Evolutionary conservation across 2,329 filamentous ascomycete species (phyloP).

Genomic region (Diatrype stigma): DNA sequence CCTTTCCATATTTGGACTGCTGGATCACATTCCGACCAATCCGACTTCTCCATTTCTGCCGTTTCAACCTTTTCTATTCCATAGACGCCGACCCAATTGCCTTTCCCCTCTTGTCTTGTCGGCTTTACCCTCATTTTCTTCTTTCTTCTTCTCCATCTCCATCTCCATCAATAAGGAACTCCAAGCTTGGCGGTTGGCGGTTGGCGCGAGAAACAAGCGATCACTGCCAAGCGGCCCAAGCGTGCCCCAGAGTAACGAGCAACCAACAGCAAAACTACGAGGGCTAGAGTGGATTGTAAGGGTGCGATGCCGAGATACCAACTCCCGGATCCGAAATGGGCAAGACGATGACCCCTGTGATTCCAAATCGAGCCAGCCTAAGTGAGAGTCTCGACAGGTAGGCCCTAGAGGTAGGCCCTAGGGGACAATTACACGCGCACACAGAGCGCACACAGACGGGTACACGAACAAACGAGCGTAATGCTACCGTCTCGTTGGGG

Average conservation of each 20-base stretch:
- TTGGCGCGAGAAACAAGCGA: too few species aligned
- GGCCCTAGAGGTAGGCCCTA: not conserved
- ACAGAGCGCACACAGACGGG: not conserved
- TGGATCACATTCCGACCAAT: not conserved
- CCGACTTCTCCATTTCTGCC: not conserved
- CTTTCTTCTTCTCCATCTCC: too few species aligned
- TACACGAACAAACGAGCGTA: not conserved
- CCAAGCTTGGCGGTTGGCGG: too few species aligned
- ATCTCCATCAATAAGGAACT: too few species aligned
- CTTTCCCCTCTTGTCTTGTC: not conserved
- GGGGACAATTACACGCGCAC: not conserved
- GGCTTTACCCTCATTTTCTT: too few species aligned
- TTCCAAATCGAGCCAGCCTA: too few species aligned
- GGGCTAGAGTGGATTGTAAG: too few species aligned
- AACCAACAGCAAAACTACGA: too few species aligned
- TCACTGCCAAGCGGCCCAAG: too few species aligned
- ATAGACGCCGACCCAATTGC: not conserved
- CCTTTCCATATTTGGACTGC: not conserved
- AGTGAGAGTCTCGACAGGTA: too few species aligned
- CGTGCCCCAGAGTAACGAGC: too few species aligned
- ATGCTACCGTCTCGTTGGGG: not conserved
- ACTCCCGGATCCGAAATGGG: not conserved
- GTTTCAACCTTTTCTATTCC: not conserved
- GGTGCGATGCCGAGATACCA: too few species aligned
- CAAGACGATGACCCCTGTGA: not conserved